Evolutionary conservation across 768 basidiomycete genomes (phyloP).

Genomic region (Tephrocybe sp.): DNA sequence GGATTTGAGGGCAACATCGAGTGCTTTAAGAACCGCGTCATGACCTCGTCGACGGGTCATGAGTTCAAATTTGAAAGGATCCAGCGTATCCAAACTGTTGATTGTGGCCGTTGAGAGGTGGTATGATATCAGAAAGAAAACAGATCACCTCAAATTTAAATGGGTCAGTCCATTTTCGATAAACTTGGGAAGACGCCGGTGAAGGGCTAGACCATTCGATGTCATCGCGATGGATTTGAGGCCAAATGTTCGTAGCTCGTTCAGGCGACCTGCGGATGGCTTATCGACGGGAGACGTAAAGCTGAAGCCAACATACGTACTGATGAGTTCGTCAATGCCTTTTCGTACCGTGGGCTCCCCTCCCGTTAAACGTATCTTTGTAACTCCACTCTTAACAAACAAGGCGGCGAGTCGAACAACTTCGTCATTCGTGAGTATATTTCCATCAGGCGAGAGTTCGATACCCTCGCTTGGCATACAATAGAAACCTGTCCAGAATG

Average conservation of each 20-base stretch:
- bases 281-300: not conserved
- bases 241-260: conserved; percentile 57
- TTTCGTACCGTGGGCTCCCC: conserved; percentile 87
- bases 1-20: conserved; percentile 61
- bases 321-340: conserved; percentile 67
- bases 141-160: conserved; percentile 59
- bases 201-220: conserved; percentile 76
- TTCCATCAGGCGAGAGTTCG: conserved; percentile 65
- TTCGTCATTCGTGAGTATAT: conserved; percentile 77
- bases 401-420: conserved; percentile 69
- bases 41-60: conserved; percentile 82
- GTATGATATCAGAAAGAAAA: too few relatives aligned
- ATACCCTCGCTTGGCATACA: conserved; percentile 88
- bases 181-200: conserved; percentile 68
- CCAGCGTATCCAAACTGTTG: conserved; percentile 83
- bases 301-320: conserved; percentile 34
- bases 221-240: conserved; percentile 84
- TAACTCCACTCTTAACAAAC: conserved; percentile 82
- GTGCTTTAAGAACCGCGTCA: conserved; percentile 67
- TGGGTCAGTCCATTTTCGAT: conserved; percentile 76
- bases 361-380: conserved; percentile 85
- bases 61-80: conserved; percentile 84
- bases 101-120: too few relatives aligned
- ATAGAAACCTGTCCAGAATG: conserved; percentile 68
- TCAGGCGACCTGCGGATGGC: conserved; percentile 50